Base-by-base conservation (phyloP, 768 basidiomycete species). In the Termitomyces sp. region DNA sequence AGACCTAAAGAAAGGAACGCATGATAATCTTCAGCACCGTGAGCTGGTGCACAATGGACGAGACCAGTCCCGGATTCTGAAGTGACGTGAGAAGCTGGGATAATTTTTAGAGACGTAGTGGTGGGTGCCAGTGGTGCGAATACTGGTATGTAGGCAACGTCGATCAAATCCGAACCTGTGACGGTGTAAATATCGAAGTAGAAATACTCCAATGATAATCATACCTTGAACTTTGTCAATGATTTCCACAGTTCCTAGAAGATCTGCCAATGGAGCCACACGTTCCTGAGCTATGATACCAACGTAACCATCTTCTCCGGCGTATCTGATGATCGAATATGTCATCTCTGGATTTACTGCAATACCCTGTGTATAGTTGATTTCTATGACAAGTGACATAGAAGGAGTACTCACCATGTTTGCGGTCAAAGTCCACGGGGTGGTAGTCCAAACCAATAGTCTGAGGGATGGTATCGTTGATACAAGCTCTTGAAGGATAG, bases 21-120 rank as follows among this genome's bases (percentile, higher is more conserved):
- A 32, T 82, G 79, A 67, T 96, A 99, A 70, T 99, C 96, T 65
- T 99, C 96, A 10, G 83, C 80, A 18, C 95, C 96, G 65, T 98
- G 96, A 1, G 93, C 95, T 13, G 96, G 95, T 0, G 96, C 95
- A 62, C 89, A 92, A 67, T 98, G 96, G 1, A 99, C 96, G 13
- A 98, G 81, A 34, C 96, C 95, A 2, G 95, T 97, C 6, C 96
- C 96, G n/a, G 94, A 89, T 18, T 87, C 82, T 0, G 89, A 72
- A 1, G 88, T 93, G 16, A 98, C 96, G 67, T 96, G 89, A 0
- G 78, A 71, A 1, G 92, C 86, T 1, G 82, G 68, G 39, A 96
- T 80, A 46, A 97, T 70, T 39, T 71, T 69, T n/a, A 80, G 71
- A 18, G 71, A 57, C n/a, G 68, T 58, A 7, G 56, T 46, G 16